Evolutionary conservation across 495 filamentous ascomycete species (phyloP), one percentile per base, ranked within the genome.

Genomic region (Penicillium atrosanguineum): DNA sequence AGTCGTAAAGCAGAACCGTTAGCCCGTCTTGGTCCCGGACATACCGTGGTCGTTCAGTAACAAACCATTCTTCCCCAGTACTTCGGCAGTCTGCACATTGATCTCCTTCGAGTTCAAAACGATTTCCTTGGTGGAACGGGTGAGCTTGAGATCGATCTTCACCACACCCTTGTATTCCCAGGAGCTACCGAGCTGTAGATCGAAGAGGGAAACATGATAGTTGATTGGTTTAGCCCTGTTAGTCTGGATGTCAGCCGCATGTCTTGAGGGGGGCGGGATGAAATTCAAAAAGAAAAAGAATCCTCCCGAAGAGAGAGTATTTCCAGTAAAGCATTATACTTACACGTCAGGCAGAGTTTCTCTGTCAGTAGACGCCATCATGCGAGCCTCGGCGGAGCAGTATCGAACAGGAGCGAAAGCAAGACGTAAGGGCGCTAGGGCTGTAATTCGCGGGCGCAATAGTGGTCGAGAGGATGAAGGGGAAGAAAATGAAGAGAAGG

Each of bases 161-260:
- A 96, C 87, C 6, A 76, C 82, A 57, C 94, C 94, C 71, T 91
- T 83, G 70, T 93, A 98, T 48, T 77, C 84, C 80, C 90, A 98
- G 19, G 71, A 71, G 54, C 82, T 75, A 63, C 75, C 77, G 67
- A 89, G 72, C 60, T 96, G 85, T 50, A 98, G 67, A 55, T 92
- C 86, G 65, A 78, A 85, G 48, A 98, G 82, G 21, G 84, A 88
- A 50, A 98, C 79, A 63, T 83, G 77, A 73, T 98, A 98, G 68
- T 96, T 88, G 52, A 79, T 75, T 0, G 94, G 91, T 69, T 92
- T 94, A 64, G 90, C 83, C 61, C 83, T 87, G 37, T 50, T 48
- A 5, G 9, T 4, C 6, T 20, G 16, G 2, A 20, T 46, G 23
- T 57, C 28, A 54, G 47, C 8, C 40, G 6, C 16, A 18, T 20